phyloP scores from a whole-genome alignment of 306 rosid genomes.

The Myrica gale region DNA sequence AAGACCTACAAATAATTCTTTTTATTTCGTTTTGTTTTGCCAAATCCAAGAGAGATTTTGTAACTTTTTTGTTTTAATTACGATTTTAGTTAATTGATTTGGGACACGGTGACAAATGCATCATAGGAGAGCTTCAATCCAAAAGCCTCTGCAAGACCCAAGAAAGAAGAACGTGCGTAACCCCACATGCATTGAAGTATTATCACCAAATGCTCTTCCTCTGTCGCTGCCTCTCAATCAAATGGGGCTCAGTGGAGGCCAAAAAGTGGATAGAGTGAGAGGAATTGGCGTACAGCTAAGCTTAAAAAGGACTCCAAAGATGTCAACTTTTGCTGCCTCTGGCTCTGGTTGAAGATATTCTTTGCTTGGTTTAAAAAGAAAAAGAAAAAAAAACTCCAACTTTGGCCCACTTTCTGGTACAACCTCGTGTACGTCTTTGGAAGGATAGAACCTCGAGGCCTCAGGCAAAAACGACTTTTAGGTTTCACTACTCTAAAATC shows the following conservation, averaged over 20 bases:
- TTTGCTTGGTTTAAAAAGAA: constrained; percentile 24
- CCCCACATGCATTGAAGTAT: not conserved
- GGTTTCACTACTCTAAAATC: not conserved
- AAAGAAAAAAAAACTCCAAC: not conserved
- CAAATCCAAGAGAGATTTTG: too few relatives aligned
- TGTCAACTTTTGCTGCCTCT: constrained; percentile 36
- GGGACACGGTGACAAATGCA: too few relatives aligned
- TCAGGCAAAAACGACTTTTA: not conserved
- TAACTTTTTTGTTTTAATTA: too few relatives aligned
- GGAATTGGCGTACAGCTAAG: constrained; percentile 40
- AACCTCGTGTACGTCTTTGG: not conserved
- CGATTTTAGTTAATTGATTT: too few relatives aligned
- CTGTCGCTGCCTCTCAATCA: not conserved
- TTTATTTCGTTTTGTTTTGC: too few relatives aligned
- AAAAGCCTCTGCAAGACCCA: too few relatives aligned
- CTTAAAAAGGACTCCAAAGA: not conserved
- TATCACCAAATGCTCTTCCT: not conserved
- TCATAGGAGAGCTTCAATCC: too few relatives aligned
- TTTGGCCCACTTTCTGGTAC: constrained; percentile 25
- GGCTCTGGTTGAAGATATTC: constrained; percentile 31
- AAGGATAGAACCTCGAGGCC: not conserved
- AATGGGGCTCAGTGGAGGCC: not conserved
- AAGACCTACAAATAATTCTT: too few relatives aligned
- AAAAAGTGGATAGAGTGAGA: not conserved
- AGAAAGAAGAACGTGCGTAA: too few relatives aligned